phyloP scores from a whole-genome alignment of 1,284 basidiomycete species.

The Moniliophthora roreri region DNA sequence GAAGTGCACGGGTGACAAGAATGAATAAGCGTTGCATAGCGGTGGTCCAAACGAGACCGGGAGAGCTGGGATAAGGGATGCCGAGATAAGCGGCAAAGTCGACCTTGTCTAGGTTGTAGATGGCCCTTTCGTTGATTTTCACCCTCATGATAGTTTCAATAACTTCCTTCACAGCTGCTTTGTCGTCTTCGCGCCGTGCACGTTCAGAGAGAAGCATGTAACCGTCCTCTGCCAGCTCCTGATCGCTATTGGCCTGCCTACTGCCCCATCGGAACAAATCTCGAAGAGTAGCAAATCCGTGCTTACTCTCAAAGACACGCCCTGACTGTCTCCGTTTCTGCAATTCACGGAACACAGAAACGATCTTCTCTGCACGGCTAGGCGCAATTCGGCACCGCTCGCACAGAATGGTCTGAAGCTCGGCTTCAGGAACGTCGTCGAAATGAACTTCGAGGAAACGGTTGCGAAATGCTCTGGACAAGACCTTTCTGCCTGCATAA shows the following conservation, averaged over 20 bases:
- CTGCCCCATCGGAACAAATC: constrained; percentile 98
- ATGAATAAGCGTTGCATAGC: constrained; percentile 92
- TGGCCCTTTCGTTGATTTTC: constrained; percentile 66
- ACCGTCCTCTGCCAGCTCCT: constrained; percentile 94
- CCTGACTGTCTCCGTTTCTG: constrained; percentile 90
- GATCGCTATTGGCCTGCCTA: constrained; percentile 84
- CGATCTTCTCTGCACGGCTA: constrained; percentile 90
- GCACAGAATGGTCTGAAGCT: constrained; percentile 91
- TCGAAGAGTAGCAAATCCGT: constrained; percentile 94
- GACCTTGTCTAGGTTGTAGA: constrained; percentile 67
- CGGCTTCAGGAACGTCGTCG: constrained; percentile 92
- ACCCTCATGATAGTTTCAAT: constrained; percentile 93
- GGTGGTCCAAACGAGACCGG: constrained; percentile 83
- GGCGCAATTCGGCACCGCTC: constrained; percentile 90
- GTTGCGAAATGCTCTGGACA: constrained; percentile 96
- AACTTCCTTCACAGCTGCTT: constrained; percentile 86
- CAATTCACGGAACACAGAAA: constrained; percentile 90
- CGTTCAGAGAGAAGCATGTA: constrained; percentile 98
- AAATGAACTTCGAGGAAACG: constrained; percentile 99
- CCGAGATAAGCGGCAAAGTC: constrained; percentile 54
- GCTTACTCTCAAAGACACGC: constrained; percentile 96
- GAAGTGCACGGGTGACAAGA: constrained; percentile 81
- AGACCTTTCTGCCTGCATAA: constrained; percentile 95
- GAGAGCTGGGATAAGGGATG: constrained; percentile 49
- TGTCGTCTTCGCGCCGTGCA: constrained; percentile 84